Base-by-base conservation (phyloP, 345 rosid species). In the Pseudoturritis turrita region DNA sequence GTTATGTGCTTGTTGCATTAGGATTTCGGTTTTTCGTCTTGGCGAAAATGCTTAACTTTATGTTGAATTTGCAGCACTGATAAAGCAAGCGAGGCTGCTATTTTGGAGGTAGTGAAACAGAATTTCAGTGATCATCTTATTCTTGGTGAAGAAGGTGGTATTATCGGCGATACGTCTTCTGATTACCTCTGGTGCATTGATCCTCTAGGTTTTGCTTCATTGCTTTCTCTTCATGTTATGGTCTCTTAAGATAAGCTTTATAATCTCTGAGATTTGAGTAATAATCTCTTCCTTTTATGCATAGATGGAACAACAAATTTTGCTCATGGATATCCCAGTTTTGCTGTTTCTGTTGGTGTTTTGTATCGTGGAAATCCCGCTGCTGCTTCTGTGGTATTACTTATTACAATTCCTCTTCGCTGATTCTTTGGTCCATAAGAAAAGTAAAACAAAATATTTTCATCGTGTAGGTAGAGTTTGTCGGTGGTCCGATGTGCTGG, bases 151-250 rank as follows among this genome's bases (percentile, higher is more conserved):
- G 97, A 94, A 83, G 97, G 97, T 56, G 98, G 97, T 72, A 68
- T 91, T 10, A 83, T 85, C 15, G 97, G 98, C 31, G 89, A 94
- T 77, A 43, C 92, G 1, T 74, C 84, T 29, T 94, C 98, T 25
- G 98, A 85, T 75, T 94, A 94, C 80, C 89, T 94, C 13, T 94
- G 98, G 98, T 94, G 98, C 77, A 88, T 94, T 65, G 96, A 94
- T 78, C 98, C 98, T 51, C 82, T 94, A 81, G 98, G 98, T 94
- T 69, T 73, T 69, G 80, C 36, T 44, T 1, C 57, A 31, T 18
- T 49, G 17, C 36, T 47, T 25, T 53, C 21, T 50, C 17, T 62
- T 31, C 39, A 28, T 52, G 0, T 10, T 28, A 28, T 50, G n/a
- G 4, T 61, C 23, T 17, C 37, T 41, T 40, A 3, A 23, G 33